Evolutionary conservation across 1,139 yeast species (phyloP), one percentile per base, ranked within the genome.

Genomic region (Citeromyces hawaiiensis): DNA sequence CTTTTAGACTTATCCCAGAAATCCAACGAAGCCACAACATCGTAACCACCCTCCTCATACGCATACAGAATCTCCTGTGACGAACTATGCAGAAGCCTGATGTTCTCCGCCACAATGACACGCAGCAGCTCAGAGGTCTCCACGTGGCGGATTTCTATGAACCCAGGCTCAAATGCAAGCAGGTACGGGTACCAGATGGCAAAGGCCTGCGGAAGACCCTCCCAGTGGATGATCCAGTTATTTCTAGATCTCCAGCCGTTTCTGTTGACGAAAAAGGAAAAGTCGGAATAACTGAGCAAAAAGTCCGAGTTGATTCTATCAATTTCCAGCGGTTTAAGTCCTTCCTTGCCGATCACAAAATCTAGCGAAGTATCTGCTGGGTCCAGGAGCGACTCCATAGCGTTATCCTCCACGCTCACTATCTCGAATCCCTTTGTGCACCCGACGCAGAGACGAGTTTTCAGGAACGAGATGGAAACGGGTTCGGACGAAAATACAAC

Each of bases 161-260:
- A 87, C 44, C 77, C 82, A 19, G 81, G 74, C 54, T 91, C 97
- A 63, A 91, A 91, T 15, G 96, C 91, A 45, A 91, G 65, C 43
- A 91, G 66, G 56, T 87, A 91, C 4, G 98, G 98, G 61, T 88
- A 91, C 70, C 93, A 86, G 39, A 91, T 68, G 9, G 96, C 94
- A 57, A 91, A 86, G 45, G 81, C 80, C 53, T 83, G 94, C 4
- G 98, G 97, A 39, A 78, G 73, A 35, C 97, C 96, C 61, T 91
- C 97, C 98, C 98, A 91, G 55, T 83, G 81, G 41, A 91, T 81
- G 49, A 88, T 81, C 93, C 96, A 88, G 40, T 86, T 91, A 39
- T 91, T 88, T 47, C 91, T 76, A 19, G 94, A 81, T 52, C 96
- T 72, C 98, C 98, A 91, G 27, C 98, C 98, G 56, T 88, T 88